Conservation (phyloP, 176 grass and related monocot species). For the Cenchrus fungigraminus region DNA sequence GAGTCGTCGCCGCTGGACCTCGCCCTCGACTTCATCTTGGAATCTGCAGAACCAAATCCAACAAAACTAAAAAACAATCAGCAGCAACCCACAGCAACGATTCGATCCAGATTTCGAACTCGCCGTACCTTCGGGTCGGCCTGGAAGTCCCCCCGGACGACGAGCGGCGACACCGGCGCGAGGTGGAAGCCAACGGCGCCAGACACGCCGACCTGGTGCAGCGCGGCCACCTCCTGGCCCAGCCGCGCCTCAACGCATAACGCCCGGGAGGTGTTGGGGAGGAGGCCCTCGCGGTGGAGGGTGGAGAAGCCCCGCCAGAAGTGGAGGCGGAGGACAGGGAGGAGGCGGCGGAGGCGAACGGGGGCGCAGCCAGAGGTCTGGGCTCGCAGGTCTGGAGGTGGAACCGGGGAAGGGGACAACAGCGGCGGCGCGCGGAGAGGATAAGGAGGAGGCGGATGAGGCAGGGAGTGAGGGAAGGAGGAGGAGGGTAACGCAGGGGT, state of each 20-base stretch:
- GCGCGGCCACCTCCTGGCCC: constrained; percentile 71
- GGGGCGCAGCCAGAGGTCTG: too few species aligned
- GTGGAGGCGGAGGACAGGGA: neutral
- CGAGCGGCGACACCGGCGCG: constrained; percentile 70
- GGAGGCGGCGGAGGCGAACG: constrained; percentile 69
- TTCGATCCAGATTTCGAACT: neutral
- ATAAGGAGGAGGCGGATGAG: too few species aligned
- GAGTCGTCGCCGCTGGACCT: constrained; percentile 45
- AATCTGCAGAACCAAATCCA: constrained; percentile 30
- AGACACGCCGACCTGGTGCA: constrained; percentile 60
- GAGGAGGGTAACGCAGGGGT: too few species aligned
- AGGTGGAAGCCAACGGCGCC: constrained; percentile 79
- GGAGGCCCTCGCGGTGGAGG: constrained; percentile 44
- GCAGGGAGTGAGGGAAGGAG: too few species aligned
- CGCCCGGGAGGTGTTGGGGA: constrained; percentile 67
- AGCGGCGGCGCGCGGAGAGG: too few species aligned
- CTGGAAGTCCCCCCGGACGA: constrained; percentile 78
- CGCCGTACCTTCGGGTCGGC: constrained; percentile 37
- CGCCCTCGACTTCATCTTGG: constrained; percentile 64
- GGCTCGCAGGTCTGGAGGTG: too few species aligned
- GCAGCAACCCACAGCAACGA: neutral
- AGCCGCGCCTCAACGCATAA: constrained; percentile 85
- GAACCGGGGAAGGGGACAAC: too few species aligned
- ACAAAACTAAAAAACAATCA: constrained; percentile 32
- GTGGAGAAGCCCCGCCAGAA: too few species aligned